Conservation (phyloP, 306 rosid genomes). For the Cucumis hystrix region DNA sequence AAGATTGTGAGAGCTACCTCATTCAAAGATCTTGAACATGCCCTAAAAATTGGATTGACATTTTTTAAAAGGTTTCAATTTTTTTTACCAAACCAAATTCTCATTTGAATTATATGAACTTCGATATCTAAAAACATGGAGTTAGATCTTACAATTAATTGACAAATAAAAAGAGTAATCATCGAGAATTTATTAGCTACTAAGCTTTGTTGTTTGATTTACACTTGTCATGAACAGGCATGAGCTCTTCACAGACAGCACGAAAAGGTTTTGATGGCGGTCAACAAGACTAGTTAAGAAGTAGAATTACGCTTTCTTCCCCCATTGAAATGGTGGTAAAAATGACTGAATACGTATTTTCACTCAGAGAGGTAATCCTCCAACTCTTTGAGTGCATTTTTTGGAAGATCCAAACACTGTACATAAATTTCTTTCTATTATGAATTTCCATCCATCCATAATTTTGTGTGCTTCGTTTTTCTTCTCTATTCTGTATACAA, state of each 20-base stretch:
- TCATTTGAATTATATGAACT: too few species aligned
- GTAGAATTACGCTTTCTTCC: background rate
- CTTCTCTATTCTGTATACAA: background rate
- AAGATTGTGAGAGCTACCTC: too few species aligned
- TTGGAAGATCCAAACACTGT: background rate
- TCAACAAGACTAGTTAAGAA: background rate
- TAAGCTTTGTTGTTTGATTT: background rate
- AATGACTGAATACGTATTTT: background rate
- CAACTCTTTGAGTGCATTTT: background rate
- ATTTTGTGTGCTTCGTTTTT: background rate
- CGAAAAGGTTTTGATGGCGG: background rate
- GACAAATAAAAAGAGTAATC: too few species aligned
- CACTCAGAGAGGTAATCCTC: background rate
- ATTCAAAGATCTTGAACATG: too few species aligned
- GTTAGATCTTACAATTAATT: too few species aligned
- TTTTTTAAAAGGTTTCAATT: too few species aligned
- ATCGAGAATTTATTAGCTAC: background rate
- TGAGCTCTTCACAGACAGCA: background rate
- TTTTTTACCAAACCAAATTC: too few species aligned
- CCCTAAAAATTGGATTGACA: too few species aligned
- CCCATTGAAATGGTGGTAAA: background rate
- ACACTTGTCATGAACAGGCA: background rate
- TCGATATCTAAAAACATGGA: too few species aligned
- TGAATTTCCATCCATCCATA: background rate
- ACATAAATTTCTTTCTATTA: background rate